Percentiles rank a stretch among this genome's conserved stretches.
These are phyloP conservation scores for Phytophthora sp. DNA, from an alignment of 352 stramenopile species.

Conservation along the genomic window DNA sequence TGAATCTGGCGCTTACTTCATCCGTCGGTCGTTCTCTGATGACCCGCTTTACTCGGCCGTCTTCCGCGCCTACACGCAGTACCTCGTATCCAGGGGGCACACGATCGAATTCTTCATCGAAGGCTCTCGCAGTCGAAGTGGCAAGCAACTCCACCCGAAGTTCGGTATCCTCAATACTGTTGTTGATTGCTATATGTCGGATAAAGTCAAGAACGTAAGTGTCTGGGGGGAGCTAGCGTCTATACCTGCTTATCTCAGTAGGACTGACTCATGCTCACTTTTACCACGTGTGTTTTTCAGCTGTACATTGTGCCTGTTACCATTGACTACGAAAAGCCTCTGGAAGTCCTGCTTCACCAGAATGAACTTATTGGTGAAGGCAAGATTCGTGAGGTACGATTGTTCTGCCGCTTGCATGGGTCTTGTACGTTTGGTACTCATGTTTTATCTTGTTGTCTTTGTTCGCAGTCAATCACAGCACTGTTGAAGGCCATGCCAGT, in stretches of 20 bases:
- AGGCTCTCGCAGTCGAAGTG: conserved; percentile 80
- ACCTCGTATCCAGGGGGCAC: conserved; percentile 73
- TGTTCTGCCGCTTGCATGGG: neutral
- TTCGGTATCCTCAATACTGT: conserved; percentile 80
- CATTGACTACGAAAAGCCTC: conserved; percentile 88
- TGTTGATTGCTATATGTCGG: conserved; percentile 72
- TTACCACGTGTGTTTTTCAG: conserved; percentile 33
- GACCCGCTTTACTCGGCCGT: conserved; percentile 77
- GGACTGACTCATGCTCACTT: conserved; percentile 5
- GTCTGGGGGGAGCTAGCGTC: neutral
- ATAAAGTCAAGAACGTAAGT: conserved; percentile 79
- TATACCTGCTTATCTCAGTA: no score
- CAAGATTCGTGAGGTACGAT: conserved; percentile 75
- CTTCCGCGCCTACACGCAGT: conserved; percentile 86
- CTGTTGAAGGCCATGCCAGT: conserved; percentile 74
- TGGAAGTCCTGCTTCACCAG: conserved; percentile 83
- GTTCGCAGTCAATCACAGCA: conserved; percentile 56
- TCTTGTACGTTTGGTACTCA: neutral
- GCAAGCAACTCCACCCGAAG: conserved; percentile 84
- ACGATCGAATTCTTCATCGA: conserved; percentile 91
- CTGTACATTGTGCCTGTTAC: conserved; percentile 83
- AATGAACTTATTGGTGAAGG: conserved; percentile 82
- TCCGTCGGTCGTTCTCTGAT: conserved; percentile 71
- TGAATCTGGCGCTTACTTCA: conserved; percentile 81
- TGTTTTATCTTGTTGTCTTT: neutral